Conservation (phyloP, 1,284 basidiomycete species). For the Mycosarcoma mackinlayi region DNA sequence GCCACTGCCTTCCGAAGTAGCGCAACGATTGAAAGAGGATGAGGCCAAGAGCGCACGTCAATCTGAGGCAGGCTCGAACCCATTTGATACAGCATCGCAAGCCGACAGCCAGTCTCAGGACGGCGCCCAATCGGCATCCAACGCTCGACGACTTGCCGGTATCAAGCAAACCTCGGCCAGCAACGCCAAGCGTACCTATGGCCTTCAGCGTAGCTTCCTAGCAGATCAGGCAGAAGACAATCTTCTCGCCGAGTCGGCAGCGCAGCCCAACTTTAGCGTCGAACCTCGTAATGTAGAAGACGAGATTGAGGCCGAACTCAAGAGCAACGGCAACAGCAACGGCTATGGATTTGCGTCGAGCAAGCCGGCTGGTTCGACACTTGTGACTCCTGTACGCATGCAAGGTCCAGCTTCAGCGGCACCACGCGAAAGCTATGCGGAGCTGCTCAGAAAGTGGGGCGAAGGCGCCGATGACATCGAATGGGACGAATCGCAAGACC, state of each 20-base stretch:
- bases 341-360: background rate
- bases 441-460: constrained; percentile 52
- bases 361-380: background rate
- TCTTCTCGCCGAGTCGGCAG: constrained; percentile 19
- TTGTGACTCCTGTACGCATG: background rate
- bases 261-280: background rate
- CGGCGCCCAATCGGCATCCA: constrained; percentile 4
- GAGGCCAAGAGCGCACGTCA: constrained; percentile 1
- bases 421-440: constrained; percentile 48
- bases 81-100: constrained; percentile 8
- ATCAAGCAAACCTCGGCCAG: constrained; percentile 38
- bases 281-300: constrained; percentile 35
- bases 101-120: constrained; percentile 32
- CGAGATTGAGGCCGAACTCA: constrained; percentile 45
- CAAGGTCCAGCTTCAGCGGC: constrained; percentile 4
- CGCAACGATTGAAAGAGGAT: constrained; percentile 1
- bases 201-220: constrained; percentile 47
- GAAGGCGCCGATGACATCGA: constrained; percentile 50
- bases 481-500: constrained; percentile 53
- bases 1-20: background rate
- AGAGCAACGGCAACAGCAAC: constrained; percentile 1
- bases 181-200: constrained; percentile 49
- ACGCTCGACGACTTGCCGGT: constrained; percentile 34
- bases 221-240: constrained; percentile 41
- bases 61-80: constrained; percentile 20